Evolutionary conservation across 225 moss, liverwort and hornwort genomes (phyloP).

Genomic region (Anthoceros angustus): DNA sequence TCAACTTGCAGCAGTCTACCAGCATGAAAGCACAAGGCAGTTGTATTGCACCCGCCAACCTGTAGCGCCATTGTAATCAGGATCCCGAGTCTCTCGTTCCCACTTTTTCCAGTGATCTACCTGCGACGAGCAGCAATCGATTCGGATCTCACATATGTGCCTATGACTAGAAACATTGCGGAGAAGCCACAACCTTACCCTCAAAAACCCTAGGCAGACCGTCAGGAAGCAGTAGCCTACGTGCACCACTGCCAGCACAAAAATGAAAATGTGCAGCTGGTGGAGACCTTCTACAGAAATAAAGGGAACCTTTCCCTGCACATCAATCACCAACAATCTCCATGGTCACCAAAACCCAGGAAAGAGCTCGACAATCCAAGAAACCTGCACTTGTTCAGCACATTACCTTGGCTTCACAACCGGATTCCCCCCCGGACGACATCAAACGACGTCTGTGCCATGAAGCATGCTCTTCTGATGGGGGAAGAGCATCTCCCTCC

Average conservation of each 20-base stretch:
- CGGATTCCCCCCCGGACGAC: constrained; percentile 7
- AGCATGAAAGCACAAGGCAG: neutral
- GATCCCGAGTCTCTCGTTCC: constrained; percentile 30
- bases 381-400: too few relatives aligned
- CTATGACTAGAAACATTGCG: neutral
- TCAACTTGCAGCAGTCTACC: too few relatives aligned
- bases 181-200: constrained; percentile 30
- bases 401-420: constrained; percentile 22
- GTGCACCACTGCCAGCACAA: constrained; percentile 80
- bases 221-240: constrained; percentile 56
- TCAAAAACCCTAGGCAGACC: constrained; percentile 46
- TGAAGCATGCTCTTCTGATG: neutral
- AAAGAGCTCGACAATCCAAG: too few relatives aligned
- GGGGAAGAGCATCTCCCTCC: constrained; percentile 28
- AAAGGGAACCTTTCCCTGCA: constrained; percentile 66
- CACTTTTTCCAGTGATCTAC: constrained; percentile 57
- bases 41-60: constrained; percentile 20
- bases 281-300: constrained; percentile 71
- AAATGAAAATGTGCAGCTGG: constrained; percentile 89
- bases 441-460: constrained; percentile 12
- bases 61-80: constrained; percentile 15
- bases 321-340: constrained; percentile 6
- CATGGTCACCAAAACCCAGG: neutral
- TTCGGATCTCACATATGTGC: neutral
- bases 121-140: constrained; percentile 16